Evolutionary conservation across 2,329 filamentous ascomycete genomes (phyloP).

Genomic region (Neocucurbitaria cava): DNA sequence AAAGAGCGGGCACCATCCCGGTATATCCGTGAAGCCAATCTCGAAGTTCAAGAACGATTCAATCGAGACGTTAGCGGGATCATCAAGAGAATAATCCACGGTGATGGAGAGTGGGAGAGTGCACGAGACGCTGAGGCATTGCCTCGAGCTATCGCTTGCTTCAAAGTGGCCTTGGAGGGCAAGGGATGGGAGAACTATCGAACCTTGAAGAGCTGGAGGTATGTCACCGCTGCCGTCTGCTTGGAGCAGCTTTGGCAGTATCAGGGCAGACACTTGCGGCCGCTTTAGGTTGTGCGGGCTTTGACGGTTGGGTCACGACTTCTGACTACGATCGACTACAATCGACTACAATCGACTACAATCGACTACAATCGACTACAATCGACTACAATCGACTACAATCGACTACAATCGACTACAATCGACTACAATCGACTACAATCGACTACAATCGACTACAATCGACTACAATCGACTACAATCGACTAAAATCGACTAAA

Average conservation of each 20-base stretch:
- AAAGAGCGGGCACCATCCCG: slow-evolving; percentile 48
- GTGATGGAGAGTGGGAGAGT: slow-evolving; percentile 36
- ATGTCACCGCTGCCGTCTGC: slow-evolving; percentile 59
- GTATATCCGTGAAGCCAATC: slow-evolving; percentile 36
- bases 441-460: neutral
- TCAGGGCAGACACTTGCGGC: neutral
- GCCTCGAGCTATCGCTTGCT: slow-evolving; percentile 59
- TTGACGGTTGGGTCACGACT: neutral
- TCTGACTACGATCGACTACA: neutral
- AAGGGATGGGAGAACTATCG: slow-evolving; percentile 37
- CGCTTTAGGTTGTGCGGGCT: neutral
- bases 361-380: neutral
- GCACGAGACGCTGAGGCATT: slow-evolving; percentile 49
- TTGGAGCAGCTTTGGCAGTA: slow-evolving; percentile 57
- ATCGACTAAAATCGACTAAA: no score
- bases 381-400: neutral
- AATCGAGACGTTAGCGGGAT: slow-evolving; percentile 53
- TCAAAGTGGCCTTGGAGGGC: slow-evolving; percentile 51
- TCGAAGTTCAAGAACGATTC: slow-evolving; percentile 50
- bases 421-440: neutral
- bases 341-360: neutral
- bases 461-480: neutral
- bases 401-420: neutral
- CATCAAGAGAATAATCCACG: slow-evolving; percentile 54
- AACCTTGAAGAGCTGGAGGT: slow-evolving; percentile 59